Conservation (phyloP, 179 eudicot genomes). For the Silene noctiflora region DNA sequence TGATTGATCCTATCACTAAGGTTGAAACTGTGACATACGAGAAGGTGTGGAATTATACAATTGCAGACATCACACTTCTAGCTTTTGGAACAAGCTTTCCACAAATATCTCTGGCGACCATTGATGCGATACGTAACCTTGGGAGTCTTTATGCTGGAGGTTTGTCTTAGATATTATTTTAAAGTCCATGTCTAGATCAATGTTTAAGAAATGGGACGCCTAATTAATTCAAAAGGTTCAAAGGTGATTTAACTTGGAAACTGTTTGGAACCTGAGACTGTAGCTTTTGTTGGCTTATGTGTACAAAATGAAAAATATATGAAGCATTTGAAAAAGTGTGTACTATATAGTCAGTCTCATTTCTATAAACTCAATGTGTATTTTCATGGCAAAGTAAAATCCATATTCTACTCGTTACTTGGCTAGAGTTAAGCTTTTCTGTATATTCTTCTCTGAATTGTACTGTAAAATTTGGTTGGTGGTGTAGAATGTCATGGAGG, state of each 20-base stretch:
- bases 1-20: constrained; percentile 59
- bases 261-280: neutral
- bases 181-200: no score
- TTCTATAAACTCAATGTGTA: neutral
- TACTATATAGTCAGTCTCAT: no score
- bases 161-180: constrained; percentile 31
- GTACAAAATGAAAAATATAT: no score
- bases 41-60: constrained; percentile 85
- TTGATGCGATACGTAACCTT: constrained; percentile 73
- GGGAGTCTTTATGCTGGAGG: constrained; percentile 91
- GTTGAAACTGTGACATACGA: constrained; percentile 41
- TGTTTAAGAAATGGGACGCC: neutral
- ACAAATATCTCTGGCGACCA: constrained; percentile 82
- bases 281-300: neutral
- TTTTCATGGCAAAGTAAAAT: neutral
- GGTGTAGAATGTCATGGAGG: neutral
- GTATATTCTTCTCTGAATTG: neutral
- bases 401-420: neutral
- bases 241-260: neutral
- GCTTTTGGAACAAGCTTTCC: constrained; percentile 97
- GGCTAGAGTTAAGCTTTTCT: neutral
- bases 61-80: constrained; percentile 79
- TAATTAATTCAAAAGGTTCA: neutral
- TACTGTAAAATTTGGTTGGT: neutral
- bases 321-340: neutral